These are phyloP conservation scores for Aleurites moluccanus DNA, from an alignment of 441 rosid species.

Conservation along the genomic window DNA sequence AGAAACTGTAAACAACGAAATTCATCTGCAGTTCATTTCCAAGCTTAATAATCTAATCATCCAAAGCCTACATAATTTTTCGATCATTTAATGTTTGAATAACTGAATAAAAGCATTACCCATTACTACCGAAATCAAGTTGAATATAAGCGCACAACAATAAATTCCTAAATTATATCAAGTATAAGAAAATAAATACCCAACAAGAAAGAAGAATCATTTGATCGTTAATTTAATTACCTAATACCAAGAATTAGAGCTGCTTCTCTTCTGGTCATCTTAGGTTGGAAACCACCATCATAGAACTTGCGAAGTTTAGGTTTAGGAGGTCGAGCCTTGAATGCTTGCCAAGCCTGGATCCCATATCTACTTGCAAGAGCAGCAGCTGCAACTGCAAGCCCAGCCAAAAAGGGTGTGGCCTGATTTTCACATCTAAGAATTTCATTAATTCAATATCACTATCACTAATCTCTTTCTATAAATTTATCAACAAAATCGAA, in stretches of 20 bases:
- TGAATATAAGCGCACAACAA: neutral
- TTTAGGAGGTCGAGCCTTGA: slow-evolving; percentile 61
- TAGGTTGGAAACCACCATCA: slow-evolving; percentile 65
- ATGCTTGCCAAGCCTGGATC: slow-evolving; percentile 77
- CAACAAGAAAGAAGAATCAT: too few relatives aligned
- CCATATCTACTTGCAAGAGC: slow-evolving; percentile 66
- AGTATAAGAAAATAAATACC: too few relatives aligned
- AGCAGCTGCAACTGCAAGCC: slow-evolving; percentile 63
- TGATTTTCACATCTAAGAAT: slow-evolving; percentile 23
- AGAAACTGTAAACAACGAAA: neutral
- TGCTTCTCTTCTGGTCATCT: slow-evolving; percentile 70
- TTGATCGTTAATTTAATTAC: slow-evolving; percentile 23
- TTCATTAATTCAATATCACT: too few relatives aligned
- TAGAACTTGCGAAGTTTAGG: slow-evolving; percentile 54
- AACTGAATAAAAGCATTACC: too few relatives aligned
- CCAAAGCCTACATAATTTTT: neutral
- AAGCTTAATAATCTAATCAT: neutral
- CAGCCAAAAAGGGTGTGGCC: slow-evolving; percentile 62
- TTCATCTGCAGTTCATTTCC: neutral
- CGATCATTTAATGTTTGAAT: neutral
- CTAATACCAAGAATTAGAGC: slow-evolving; percentile 69
- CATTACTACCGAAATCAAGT: too few relatives aligned
- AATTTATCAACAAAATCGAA: neutral
- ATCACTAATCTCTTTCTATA: too few relatives aligned
- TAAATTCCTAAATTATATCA: neutral